Evolutionary conservation across 306 rosid genomes (phyloP).

Genomic region (Lathyrus oleraceus): DNA sequence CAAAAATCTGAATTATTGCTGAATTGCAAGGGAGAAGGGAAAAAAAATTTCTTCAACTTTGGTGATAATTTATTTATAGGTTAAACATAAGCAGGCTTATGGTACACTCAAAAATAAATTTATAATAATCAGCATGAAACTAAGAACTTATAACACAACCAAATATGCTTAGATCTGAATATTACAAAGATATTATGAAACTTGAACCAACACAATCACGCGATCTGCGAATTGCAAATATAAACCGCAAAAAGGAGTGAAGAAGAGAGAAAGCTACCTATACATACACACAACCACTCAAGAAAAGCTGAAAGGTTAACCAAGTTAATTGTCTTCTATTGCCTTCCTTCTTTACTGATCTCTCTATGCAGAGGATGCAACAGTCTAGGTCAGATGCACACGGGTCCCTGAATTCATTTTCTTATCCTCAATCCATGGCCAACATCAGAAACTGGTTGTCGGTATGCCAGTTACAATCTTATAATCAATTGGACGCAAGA

Average conservation of each 20-base stretch:
- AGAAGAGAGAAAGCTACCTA: conserved; percentile 58
- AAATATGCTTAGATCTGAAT: conserved; percentile 57
- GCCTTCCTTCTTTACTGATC: conserved; percentile 51
- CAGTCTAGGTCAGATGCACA: conserved; percentile 86
- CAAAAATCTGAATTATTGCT: neutral
- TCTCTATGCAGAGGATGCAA: conserved; percentile 66
- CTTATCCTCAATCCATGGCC: conserved; percentile 38
- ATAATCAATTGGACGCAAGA: conserved; percentile 52
- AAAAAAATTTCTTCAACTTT: neutral
- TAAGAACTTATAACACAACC: conserved; percentile 54
- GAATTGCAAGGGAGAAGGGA: neutral
- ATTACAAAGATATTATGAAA: conserved; percentile 85
- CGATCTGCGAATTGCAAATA: conserved; percentile 80
- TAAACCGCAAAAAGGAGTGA: conserved; percentile 48
- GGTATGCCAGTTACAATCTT: conserved; percentile 70
- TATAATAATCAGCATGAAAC: conserved; percentile 41
- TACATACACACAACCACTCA: conserved; percentile 86
- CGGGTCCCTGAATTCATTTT: conserved; percentile 49
- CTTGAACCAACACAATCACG: conserved; percentile 75
- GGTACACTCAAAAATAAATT: conserved; percentile 35
- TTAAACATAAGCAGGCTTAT: neutral
- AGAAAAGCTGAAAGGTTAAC: conserved; percentile 72
- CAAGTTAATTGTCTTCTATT: conserved; percentile 67
- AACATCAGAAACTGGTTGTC: conserved; percentile 47
- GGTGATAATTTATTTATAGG: neutral